Percentiles rank a stretch among this genome's conserved stretches.
These are phyloP conservation scores for Euphorbia corollata DNA, from an alignment of 441 rosid species.

Conservation along the genomic window DNA sequence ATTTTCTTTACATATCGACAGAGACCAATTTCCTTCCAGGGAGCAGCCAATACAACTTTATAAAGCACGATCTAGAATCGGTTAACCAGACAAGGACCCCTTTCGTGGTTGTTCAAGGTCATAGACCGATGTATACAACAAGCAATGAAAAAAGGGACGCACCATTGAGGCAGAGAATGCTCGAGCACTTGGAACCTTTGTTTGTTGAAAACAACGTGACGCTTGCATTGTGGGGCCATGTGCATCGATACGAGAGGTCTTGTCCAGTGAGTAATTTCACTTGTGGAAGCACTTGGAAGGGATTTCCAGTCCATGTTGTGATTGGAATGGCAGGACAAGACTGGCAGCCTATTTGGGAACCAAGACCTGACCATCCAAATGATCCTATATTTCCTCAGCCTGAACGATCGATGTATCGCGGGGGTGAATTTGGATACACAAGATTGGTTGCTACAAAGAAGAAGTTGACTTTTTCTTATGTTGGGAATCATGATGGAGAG, in stretches of 20 bases:
- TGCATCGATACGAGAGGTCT: conserved; percentile 82
- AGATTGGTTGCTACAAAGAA: conserved; percentile 71
- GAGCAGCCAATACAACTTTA: conserved; percentile 58
- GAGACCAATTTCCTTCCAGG: conserved; percentile 78
- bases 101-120: conserved; percentile 74
- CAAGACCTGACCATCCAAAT: conserved; percentile 56
- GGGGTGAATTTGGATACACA: conserved; percentile 84
- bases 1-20: conserved; percentile 74
- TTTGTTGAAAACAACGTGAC: conserved; percentile 60
- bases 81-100: conserved; percentile 71
- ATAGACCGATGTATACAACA: conserved; percentile 91
- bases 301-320: conserved; percentile 70
- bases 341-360: conserved; percentile 79
- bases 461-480: conserved; percentile 57
- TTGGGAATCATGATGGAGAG: conserved; percentile 80
- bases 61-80: conserved; percentile 65
- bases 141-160: conserved; percentile 52
- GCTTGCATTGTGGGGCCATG: conserved; percentile 93
- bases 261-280: conserved; percentile 72
- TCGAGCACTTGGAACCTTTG: conserved; percentile 76
- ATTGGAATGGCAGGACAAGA: conserved; percentile 96
- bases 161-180: conserved; percentile 49
- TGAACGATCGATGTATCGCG: conserved; percentile 58
- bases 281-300: conserved; percentile 55
- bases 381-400: conserved; percentile 77